phyloP scores from a whole-genome alignment of 352 stramenopile species.

The Globisporangium sylvaticum region DNA sequence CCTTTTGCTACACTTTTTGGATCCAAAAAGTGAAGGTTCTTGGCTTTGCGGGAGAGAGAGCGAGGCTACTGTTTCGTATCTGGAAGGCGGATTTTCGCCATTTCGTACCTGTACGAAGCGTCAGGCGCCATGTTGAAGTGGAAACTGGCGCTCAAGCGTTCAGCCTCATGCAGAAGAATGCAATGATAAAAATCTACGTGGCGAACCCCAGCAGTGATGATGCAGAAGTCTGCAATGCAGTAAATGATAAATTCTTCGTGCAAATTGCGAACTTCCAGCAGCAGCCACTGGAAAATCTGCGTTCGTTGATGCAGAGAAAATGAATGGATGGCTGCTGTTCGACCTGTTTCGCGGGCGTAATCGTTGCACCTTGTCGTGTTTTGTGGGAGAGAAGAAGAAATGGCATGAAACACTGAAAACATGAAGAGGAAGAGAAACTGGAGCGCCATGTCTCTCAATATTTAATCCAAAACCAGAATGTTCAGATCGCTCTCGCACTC shows the following conservation, averaged over 20 bases:
- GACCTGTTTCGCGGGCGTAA: background rate
- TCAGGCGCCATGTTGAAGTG: background rate
- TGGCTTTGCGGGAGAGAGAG: background rate
- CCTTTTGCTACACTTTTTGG: background rate
- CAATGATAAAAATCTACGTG: background rate
- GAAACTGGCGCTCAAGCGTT: background rate
- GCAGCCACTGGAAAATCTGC: background rate
- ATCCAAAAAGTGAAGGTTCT: background rate
- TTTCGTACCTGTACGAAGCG: background rate
- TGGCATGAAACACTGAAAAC: background rate
- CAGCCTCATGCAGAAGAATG: background rate
- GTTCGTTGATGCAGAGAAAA: background rate
- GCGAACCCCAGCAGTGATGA: background rate
- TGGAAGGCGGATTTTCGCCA: background rate
- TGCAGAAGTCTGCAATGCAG: too few species aligned
- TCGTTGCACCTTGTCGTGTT: background rate
- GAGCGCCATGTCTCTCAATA: background rate
- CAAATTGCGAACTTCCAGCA: background rate
- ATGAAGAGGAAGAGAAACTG: background rate
- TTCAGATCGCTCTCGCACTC: background rate
- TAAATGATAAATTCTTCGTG: too few species aligned
- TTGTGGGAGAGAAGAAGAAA: background rate
- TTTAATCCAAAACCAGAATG: background rate
- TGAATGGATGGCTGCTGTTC: background rate
- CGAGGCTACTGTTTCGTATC: background rate